A percentile compares a stretch with the other conserved stretches of the same genome.
Conservation (phyloP, 345 rosid species). For the Eucalyptus grandis region DNA sequence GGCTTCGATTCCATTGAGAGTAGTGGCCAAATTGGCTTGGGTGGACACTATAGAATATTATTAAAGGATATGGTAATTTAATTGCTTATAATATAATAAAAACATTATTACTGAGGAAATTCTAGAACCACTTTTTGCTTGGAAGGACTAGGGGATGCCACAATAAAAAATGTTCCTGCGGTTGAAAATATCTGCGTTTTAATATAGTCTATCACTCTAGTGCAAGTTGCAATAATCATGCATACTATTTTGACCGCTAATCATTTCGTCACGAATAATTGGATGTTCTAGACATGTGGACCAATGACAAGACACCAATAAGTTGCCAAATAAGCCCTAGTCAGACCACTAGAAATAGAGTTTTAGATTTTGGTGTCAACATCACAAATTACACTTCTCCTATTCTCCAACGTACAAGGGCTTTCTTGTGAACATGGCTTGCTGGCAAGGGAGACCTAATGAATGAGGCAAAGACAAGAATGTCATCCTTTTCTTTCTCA, state of each 20-base stretch:
- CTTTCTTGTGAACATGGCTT: background rate
- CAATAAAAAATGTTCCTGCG: background rate
- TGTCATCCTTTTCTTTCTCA: background rate
- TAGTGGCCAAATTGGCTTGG: background rate
- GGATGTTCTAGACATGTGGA: background rate
- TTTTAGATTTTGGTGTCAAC: background rate
- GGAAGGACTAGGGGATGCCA: background rate
- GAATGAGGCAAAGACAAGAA: background rate
- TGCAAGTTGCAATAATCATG: background rate
- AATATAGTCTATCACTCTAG: background rate
- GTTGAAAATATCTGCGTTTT: background rate
- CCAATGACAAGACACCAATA: background rate
- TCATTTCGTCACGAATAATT: background rate
- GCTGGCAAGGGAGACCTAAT: background rate
- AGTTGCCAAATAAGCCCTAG: background rate
- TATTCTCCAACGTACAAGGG: background rate
- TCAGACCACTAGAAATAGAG: background rate
- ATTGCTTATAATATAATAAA: background rate
- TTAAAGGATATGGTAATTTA: background rate
- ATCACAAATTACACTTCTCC: background rate
- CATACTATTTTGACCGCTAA: background rate
- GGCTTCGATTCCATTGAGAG: background rate
- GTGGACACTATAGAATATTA: background rate
- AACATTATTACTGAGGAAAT: background rate
- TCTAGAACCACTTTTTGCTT: background rate